Conservation (phyloP, 805 yeast genomes). For the Ogataea zsoltii region DNA sequence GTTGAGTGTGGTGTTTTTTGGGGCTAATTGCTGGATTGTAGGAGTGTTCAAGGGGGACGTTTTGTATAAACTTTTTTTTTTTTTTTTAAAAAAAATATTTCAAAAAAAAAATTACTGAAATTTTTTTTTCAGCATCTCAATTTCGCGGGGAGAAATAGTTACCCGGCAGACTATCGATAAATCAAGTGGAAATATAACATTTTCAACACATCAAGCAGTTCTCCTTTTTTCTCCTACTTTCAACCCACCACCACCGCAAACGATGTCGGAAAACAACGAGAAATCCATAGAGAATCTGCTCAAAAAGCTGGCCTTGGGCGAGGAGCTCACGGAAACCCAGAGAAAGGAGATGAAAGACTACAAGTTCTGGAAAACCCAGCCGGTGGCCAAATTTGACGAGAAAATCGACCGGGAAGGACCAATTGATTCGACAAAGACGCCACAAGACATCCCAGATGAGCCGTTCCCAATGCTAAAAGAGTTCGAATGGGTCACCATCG, state of each 20-base stretch:
- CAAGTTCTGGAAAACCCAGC: constrained; percentile 98
- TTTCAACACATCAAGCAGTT: background rate
- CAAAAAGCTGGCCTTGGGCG: constrained; percentile 52
- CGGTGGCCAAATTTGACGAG: constrained; percentile 80
- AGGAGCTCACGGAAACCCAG: constrained; percentile 56
- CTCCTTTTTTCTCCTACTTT: background rate
- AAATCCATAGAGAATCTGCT: constrained; percentile 62
- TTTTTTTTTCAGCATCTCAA: background rate
- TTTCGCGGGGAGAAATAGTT: constrained; percentile 1
- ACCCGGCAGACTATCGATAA: constrained; percentile 2
- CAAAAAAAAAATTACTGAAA: background rate
- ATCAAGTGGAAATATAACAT: background rate
- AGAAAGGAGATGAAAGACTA: constrained; percentile 81
- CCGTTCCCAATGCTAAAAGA: constrained; percentile 75
- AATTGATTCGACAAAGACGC: constrained; percentile 65
- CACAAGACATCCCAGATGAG: constrained; percentile 66
- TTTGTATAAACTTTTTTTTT: constrained; percentile 1
- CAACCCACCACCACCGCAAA: background rate
- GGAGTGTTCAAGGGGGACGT: no score
- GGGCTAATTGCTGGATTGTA: background rate
- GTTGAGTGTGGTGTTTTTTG: background rate
- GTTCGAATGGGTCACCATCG: constrained; percentile 88
- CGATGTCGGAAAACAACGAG: constrained; percentile 10
- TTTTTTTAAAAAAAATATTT: constrained; percentile 2
- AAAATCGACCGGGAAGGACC: constrained; percentile 72